Evolutionary conservation across 768 basidiomycete genomes (phyloP), one percentile per base, ranked within the genome.

Genomic region (Jaapia argillacea): DNA sequence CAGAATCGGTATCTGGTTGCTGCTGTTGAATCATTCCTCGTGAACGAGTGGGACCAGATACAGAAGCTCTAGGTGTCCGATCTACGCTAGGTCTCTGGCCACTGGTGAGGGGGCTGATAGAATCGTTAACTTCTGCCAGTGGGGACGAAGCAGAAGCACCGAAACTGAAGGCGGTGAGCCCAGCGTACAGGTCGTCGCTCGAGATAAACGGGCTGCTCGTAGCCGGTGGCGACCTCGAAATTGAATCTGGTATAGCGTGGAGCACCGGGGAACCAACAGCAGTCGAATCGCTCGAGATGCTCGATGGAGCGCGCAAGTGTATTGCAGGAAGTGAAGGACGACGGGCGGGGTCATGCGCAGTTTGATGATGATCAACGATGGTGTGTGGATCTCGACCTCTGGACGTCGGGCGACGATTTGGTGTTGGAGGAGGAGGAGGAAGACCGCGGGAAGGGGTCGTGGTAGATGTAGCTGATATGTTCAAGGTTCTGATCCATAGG

Each of bases 41-140:
- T 4, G 45, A 43, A 36, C 39, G 36, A 14, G 45, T 16, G 4
- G 57, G 36, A 24, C 48, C 46, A 18, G 62, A 64, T 25, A 72
- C 52, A 21, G 71, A 71, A 6, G 64, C 66, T 31, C 71, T 68
- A 4, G 71, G 71, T 0, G 71, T 72, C 27, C 60, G 63, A 50
- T 73, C 68, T 16, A 59, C 38, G 27, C 61, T 64, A 33, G 45
- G n/a, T 7, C 45, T 51, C 3, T 49, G 33, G 18, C 56, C 41
- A 20, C 58, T 50, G 2, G 62, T 57, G 45, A 72, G 63, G 0
- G 68, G 70, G 37, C 66, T 68, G 51, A 67, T 58, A 31, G 49
- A 44, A 24, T 58, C 57, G 36, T 59, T 42, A 18, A 53, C 37
- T 10, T 27, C 53, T 27, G 41, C 64, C 37, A 45, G 53, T 14